A percentile compares a stretch with the other conserved stretches of the same genome.
phyloP scores from a whole-genome alignment of 2,329 filamentous ascomycete genomes.

The Calonectria pseudoturangicola region DNA sequence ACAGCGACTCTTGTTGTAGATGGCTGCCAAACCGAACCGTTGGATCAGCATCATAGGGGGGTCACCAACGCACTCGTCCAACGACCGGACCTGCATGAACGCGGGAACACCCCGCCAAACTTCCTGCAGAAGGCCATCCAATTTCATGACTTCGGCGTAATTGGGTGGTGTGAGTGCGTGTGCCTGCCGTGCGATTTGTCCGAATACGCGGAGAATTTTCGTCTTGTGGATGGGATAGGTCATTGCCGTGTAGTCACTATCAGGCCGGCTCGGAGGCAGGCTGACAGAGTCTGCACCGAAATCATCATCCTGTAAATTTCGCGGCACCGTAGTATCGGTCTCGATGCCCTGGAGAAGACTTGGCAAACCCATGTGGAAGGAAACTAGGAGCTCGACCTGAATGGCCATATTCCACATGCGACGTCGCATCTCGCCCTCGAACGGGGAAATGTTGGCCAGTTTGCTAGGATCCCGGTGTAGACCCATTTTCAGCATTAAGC shows the following conservation, averaged over 20 bases:
- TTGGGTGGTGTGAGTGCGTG: constrained; percentile 68
- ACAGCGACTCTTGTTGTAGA: constrained; percentile 74
- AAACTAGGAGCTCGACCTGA: constrained; percentile 78
- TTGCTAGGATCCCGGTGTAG: constrained; percentile 74
- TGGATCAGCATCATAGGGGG: constrained; percentile 69
- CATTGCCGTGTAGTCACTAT: constrained; percentile 75
- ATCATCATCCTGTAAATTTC: constrained; percentile 79
- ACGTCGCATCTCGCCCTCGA: constrained; percentile 73
- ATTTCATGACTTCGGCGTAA: constrained; percentile 69
- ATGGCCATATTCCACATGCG: constrained; percentile 72
- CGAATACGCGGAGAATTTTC: constrained; percentile 68
- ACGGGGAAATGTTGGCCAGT: constrained; percentile 69
- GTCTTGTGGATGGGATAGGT: constrained; percentile 74
- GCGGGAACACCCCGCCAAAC: constrained; percentile 67
- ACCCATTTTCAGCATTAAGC: constrained; percentile 76
- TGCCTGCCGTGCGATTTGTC: constrained; percentile 69
- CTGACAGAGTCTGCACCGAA: constrained; percentile 73
- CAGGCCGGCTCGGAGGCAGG: constrained; percentile 74
- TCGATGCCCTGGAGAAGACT: constrained; percentile 79
- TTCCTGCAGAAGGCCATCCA: constrained; percentile 68
- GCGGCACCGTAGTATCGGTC: constrained; percentile 76
- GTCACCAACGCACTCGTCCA: constrained; percentile 71
- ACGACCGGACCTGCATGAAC: constrained; percentile 68
- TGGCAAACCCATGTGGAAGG: constrained; percentile 81
- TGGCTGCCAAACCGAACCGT: constrained; percentile 69